A percentile compares a stretch with the other conserved stretches of the same genome.
These are phyloP conservation scores for Trypanosoma lewisi DNA, from an alignment of 208 protist genomes.

Conservation along the genomic window DNA sequence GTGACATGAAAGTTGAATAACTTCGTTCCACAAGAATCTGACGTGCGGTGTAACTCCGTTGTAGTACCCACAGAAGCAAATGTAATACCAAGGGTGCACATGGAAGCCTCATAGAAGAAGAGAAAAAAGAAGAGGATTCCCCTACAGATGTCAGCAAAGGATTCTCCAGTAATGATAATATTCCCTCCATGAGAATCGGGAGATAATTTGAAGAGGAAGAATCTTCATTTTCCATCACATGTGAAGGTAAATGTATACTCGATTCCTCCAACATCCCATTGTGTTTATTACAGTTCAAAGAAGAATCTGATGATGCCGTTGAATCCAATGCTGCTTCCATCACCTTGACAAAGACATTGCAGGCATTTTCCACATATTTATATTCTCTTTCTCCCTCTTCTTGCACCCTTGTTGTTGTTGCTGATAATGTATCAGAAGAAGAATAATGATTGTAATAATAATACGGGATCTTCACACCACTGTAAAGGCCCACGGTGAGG, in stretches of 20 bases:
- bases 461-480: background rate
- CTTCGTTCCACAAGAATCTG: slow-evolving; percentile 1
- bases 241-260: slow-evolving; percentile 1
- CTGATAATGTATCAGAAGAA: too few species aligned
- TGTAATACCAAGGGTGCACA: slow-evolving; percentile 15
- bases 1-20: slow-evolving; percentile 1
- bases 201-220: background rate
- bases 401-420: too few species aligned
- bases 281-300: background rate
- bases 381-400: too few species aligned
- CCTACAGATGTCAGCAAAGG: background rate
- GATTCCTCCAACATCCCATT: background rate
- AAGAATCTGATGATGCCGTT: background rate
- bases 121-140: background rate
- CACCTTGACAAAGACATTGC: slow-evolving; percentile 9
- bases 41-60: background rate
- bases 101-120: background rate
- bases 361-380: background rate
- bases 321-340: background rate
- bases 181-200: slow-evolving; percentile 7
- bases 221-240: background rate
- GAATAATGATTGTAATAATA: too few species aligned
- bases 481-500: slow-evolving; percentile 19
- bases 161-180: slow-evolving; percentile 13
- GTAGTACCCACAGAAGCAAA: slow-evolving; percentile 23